A percentile compares a stretch with the other conserved stretches of the same genome.
Evolutionary conservation across 2,329 filamentous ascomycete genomes (phyloP).

Genomic region (Metarhizium robertsii): DNA sequence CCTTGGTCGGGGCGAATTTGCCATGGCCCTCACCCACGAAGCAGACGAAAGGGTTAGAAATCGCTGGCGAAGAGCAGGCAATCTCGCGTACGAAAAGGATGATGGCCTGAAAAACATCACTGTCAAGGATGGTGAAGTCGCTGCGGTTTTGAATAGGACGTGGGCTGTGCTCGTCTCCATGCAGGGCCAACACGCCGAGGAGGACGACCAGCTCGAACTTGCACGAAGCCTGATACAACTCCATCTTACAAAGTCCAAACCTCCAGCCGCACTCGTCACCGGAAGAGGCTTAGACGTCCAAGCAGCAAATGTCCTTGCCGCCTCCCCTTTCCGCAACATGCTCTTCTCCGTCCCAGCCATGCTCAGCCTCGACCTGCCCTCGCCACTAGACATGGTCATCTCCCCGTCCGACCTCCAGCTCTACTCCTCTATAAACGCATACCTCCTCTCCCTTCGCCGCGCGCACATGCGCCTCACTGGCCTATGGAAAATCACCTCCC

Average conservation of each 20-base stretch:
- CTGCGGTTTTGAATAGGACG: slow-evolving; percentile 63
- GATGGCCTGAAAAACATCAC: slow-evolving; percentile 37
- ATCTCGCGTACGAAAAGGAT: slow-evolving; percentile 46
- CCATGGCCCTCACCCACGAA: slow-evolving; percentile 74
- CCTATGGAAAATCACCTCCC: slow-evolving; percentile 75
- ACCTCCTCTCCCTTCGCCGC: slow-evolving; percentile 75
- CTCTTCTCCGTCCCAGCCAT: slow-evolving; percentile 65
- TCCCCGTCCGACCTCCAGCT: slow-evolving; percentile 63
- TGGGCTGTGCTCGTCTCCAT: slow-evolving; percentile 74
- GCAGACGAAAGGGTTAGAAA: slow-evolving; percentile 72
- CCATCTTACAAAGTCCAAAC: slow-evolving; percentile 43
- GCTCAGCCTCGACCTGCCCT: slow-evolving; percentile 63
- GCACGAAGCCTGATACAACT: slow-evolving; percentile 70
- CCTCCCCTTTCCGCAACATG: slow-evolving; percentile 65
- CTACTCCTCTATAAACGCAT: slow-evolving; percentile 81
- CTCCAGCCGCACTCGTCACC: slow-evolving; percentile 27
- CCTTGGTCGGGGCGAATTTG: slow-evolving; percentile 82
- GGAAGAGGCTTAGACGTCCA: slow-evolving; percentile 24
- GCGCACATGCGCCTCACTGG: slow-evolving; percentile 77
- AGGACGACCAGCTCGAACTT: slow-evolving; percentile 75
- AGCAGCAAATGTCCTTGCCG: slow-evolving; percentile 26
- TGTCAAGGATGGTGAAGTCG: slow-evolving; percentile 81
- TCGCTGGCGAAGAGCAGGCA: slow-evolving; percentile 58
- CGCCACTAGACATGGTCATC: slow-evolving; percentile 82
- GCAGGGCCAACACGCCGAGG: slow-evolving; percentile 59